Conservation (phyloP, 2,329 filamentous ascomycete genomes). For the Graphiopsis chlorocephala region DNA sequence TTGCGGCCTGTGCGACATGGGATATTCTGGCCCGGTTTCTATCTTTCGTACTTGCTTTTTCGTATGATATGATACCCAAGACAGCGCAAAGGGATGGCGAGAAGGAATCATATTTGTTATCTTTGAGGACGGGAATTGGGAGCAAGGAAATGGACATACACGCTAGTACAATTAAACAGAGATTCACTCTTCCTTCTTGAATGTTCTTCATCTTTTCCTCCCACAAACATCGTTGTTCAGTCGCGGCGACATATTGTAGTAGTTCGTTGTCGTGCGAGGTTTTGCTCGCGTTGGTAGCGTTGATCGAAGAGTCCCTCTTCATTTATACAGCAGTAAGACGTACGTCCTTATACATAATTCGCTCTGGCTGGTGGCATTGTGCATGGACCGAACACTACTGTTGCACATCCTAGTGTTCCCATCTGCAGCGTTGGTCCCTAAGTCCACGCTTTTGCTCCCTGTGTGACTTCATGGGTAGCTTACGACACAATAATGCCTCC, state of each 20-base stretch:
- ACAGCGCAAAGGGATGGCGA: slow-evolving; percentile 9
- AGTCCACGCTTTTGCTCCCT: too few species aligned
- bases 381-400: too few species aligned
- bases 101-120: background rate
- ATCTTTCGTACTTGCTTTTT: background rate
- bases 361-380: too few species aligned
- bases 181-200: background rate
- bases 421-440: too few species aligned
- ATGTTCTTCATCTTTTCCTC: background rate
- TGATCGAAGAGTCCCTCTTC: background rate
- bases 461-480: too few species aligned
- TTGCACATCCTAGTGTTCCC: too few species aligned
- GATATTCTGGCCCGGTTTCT: background rate
- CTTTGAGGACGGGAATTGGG: background rate
- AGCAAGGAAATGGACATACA: slow-evolving; percentile 5
- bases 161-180: background rate
- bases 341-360: too few species aligned
- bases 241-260: background rate
- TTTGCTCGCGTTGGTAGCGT: background rate
- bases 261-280: background rate
- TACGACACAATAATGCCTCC: slow-evolving; percentile 11
- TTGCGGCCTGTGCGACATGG: background rate
- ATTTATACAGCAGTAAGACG: background rate
- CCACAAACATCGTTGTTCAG: background rate
- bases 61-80: slow-evolving; percentile 21